phyloP scores from a whole-genome alignment of 164 flowering plant genomes.

The grape (Vitis vinifera) region ASM3070453v1 NC_081821.1:1387001-1387500 shows the following conservation, averaged over 20 bases:
- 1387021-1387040: too few species aligned
- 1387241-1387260: constrained; percentile 47
- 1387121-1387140: constrained; percentile 50
- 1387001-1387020: too few species aligned
- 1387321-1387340: constrained; percentile 44
- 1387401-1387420: too few species aligned
- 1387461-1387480: too few species aligned
- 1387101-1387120: constrained; percentile 55
- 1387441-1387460: too few species aligned
- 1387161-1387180: constrained; percentile 48
- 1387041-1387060: background rate
- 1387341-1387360: constrained; percentile 46
- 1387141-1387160: constrained; percentile 39
- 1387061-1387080: too few species aligned
- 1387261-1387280: constrained; percentile 41
- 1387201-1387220: constrained; percentile 38
- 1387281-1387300: constrained; percentile 51
- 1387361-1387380: constrained; percentile 52
- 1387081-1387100: constrained; percentile 36
- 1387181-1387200: constrained; percentile 48
- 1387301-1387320: constrained; percentile 43
- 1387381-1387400: constrained; percentile 22
- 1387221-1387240: constrained; percentile 43
- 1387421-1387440: too few species aligned
- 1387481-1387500: too few species aligned